A percentile compares a stretch with the other conserved stretches of the same genome.
Conservation (phyloP, 2,329 filamentous ascomycete species). For the Herpotrichia juniperi region DNA sequence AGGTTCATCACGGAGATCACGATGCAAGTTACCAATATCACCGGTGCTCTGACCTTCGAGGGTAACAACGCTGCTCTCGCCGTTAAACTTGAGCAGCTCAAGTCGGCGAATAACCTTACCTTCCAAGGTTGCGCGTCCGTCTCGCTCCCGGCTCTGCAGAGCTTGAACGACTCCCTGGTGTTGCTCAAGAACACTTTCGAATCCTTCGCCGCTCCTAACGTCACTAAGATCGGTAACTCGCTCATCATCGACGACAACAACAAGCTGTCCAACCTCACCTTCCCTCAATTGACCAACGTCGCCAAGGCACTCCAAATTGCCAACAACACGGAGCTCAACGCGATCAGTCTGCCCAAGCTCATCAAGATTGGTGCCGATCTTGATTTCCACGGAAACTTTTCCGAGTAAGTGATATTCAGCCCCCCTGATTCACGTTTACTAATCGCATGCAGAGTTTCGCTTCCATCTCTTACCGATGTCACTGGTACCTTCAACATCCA, state of each 20-base stretch:
- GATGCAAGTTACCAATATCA: conserved; percentile 79
- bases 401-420: conserved; percentile 68
- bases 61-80: conserved; percentile 78
- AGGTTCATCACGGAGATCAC: conserved; percentile 74
- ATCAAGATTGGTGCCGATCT: conserved; percentile 76
- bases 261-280: conserved; percentile 72
- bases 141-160: conserved; percentile 72
- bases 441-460: conserved; percentile 64
- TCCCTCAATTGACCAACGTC: conserved; percentile 71
- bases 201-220: conserved; percentile 68
- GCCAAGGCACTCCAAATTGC: conserved; percentile 82
- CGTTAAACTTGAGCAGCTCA: conserved; percentile 78
- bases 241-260: conserved; percentile 64
- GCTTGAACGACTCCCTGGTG: conserved; percentile 78
- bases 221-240: conserved; percentile 68
- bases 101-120: conserved; percentile 79
- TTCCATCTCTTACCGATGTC: conserved; percentile 62
- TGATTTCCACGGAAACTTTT: conserved; percentile 84
- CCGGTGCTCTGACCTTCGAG: conserved; percentile 71
- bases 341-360: conserved; percentile 73
- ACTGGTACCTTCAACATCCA: conserved; percentile 59
- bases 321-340: conserved; percentile 80
- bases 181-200: conserved; percentile 81
- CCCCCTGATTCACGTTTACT: conserved; percentile 19
- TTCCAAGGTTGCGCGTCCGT: conserved; percentile 81